Percentiles rank a stretch among this genome's conserved stretches.
phyloP scores from a whole-genome alignment of 2,329 filamentous ascomycete species.

The Alternaria brassicicola region DNA sequence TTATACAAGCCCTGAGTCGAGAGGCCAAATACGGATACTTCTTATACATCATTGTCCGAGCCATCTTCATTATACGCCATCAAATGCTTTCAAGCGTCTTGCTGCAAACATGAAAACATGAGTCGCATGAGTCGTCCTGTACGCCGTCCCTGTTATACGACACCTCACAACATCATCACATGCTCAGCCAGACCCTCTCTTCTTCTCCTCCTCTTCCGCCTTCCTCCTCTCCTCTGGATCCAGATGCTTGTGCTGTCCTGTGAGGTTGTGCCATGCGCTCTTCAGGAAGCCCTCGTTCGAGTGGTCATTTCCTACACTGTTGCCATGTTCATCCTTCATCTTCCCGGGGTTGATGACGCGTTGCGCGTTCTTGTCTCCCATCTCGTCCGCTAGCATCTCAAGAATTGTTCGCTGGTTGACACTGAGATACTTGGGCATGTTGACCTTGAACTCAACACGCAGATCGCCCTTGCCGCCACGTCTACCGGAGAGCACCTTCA shows the following conservation, averaged over 20 bases:
- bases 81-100: conserved; percentile 38
- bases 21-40: conserved; percentile 32
- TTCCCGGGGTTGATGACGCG: conserved; percentile 82
- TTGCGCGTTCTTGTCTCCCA: conserved; percentile 90
- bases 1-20: conserved; percentile 46
- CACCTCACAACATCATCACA: background rate
- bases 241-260: conserved; percentile 65
- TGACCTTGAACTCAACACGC: conserved; percentile 90
- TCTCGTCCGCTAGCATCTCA: conserved; percentile 95
- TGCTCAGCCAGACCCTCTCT: conserved; percentile 47
- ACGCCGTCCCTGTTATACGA: conserved; percentile 19
- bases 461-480: conserved; percentile 79
- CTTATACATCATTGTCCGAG: conserved; percentile 27
- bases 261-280: conserved; percentile 89
- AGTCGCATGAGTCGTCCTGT: conserved; percentile 15
- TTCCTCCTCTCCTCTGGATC: conserved; percentile 42
- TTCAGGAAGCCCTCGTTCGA: conserved; percentile 90
- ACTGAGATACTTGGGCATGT: conserved; percentile 92
- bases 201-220: conserved; percentile 36
- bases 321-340: conserved; percentile 45
- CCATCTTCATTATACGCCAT: conserved; percentile 26
- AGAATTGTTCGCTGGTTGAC: conserved; percentile 90
- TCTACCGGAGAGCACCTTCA: conserved; percentile 73
- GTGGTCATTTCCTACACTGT: conserved; percentile 52
- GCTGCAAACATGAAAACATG: conserved; percentile 11